Evolutionary conservation across 345 rosid species (phyloP), one percentile per base, ranked within the genome.

Genomic region (Camelina hispida): DNA sequence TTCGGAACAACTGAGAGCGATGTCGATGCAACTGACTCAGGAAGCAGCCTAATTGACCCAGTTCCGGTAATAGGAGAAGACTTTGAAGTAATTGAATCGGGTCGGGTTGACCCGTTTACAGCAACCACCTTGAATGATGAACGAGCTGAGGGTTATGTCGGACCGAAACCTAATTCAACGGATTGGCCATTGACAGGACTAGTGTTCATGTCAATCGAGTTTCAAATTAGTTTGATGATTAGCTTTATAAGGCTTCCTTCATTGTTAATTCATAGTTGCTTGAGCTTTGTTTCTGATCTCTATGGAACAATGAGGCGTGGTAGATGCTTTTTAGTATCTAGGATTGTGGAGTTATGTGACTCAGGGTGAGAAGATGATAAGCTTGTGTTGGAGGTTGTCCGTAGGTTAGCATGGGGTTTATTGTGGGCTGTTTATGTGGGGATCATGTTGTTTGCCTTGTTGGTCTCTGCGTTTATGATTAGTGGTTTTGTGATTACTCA

Each of bases 391-490:
- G 79, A 82, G 46, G 67, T 84, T 5, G 20, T 84, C 59, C 44
- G 78, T 35, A 82, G 73, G 60, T 83, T 83, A 1, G 93, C 86
- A 3, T 84, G 88, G 86, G 93, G 91, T 20, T 61, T 84, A 73
- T 73, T 94, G 20, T 87, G 89, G 84, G 86, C 89, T 13, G 47
- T 70, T 72, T 91, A 89, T 57, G 91, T 91, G 3, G 80, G 91
- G 48, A 48, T 80, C 17, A 46, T 87, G 13, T 71, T 94, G 87
- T 82, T 82, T 42, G 87, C 88, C 8, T 80, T 90, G 25, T 69
- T 94, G 72, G 68, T 86, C 44, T 70, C 71, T 62, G 84, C 95
- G 9, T 43, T 84, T 71, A 62, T 87, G 73, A 37, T 82, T 60
- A 78, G 89, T 75, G 89, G 88, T 25, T 40, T 90, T 65, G 40